Percentiles rank a stretch among this genome's conserved stretches.
Evolutionary conservation across 139 green algal species (phyloP).

Genomic region (Chlamydomonas sp.): DNA sequence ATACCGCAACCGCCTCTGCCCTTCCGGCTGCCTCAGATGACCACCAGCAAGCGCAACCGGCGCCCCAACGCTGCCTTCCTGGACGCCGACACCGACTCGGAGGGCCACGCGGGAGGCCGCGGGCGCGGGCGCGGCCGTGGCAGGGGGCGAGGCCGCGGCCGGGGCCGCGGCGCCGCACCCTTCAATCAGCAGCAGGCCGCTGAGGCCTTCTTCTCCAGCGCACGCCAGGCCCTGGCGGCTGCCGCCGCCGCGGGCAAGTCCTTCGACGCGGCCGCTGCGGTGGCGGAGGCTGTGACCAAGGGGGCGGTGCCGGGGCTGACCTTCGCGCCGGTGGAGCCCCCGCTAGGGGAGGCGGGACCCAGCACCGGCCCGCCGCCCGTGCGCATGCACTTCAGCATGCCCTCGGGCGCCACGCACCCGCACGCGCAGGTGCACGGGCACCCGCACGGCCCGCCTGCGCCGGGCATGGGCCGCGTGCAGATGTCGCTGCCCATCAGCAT

Average conservation of each 20-base stretch:
- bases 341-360: no score
- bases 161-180: background rate
- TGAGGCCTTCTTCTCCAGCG: background rate
- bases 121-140: background rate
- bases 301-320: background rate
- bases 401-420: conserved; percentile 1
- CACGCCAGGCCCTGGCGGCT: background rate
- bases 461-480: conserved; percentile 26
- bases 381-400: background rate
- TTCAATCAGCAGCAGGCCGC: background rate
- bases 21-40: background rate
- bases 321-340: no score
- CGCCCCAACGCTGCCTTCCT: conserved; percentile 14
- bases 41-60: conserved; percentile 15
- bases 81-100: background rate
- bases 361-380: background rate
- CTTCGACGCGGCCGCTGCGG: background rate
- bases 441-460: background rate
- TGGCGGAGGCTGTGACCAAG: background rate
- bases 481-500: conserved; percentile 28
- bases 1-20: no score
- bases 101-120: background rate
- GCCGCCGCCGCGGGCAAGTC: no score
- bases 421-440: background rate
- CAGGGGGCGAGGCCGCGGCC: conserved; percentile 4